Conservation (phyloP, 2,329 filamentous ascomycete genomes). For the Talaromyces marneffei region DNA sequence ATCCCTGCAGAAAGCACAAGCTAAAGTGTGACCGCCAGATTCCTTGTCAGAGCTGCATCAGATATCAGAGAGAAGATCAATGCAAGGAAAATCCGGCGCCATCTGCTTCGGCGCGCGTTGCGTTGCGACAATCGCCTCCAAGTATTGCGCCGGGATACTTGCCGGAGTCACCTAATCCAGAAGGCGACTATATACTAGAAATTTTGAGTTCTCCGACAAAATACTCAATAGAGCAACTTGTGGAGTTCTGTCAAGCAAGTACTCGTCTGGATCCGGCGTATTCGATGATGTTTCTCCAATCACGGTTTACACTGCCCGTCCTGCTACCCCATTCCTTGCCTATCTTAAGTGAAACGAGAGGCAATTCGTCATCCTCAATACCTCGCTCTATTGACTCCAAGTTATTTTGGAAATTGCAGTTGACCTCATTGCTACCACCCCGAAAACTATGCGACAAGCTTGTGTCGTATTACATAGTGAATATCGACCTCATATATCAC, state of each 20-base stretch:
- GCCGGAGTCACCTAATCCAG: not conserved
- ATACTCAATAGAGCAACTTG: not conserved
- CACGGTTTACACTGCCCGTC: slow-evolving; percentile 5
- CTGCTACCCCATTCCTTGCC: slow-evolving; percentile 5
- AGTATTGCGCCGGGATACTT: slow-evolving; percentile 2
- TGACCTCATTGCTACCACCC: slow-evolving; percentile 18
- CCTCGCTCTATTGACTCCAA: slow-evolving; percentile 12
- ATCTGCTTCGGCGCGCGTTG: slow-evolving; percentile 15
- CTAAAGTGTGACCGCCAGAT: slow-evolving; percentile 29
- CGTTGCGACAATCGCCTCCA: not conserved
- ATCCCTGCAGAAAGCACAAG: slow-evolving; percentile 29
- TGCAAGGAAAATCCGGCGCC: slow-evolving; percentile 27
- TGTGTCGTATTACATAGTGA: slow-evolving; percentile 25
- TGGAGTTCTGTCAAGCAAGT: not conserved
- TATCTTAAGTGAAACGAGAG: slow-evolving; percentile 1
- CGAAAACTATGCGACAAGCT: slow-evolving; percentile 23
- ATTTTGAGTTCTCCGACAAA: not conserved
- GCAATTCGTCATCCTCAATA: not conserved
- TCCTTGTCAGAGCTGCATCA: slow-evolving; percentile 27
- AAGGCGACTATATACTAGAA: slow-evolving; percentile 1
- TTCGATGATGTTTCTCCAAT: slow-evolving; percentile 2
- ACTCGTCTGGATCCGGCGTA: not conserved
- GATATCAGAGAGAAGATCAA: slow-evolving; percentile 26
- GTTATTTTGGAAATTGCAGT: slow-evolving; percentile 20
- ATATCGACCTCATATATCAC: slow-evolving; percentile 30